Evolutionary conservation across 1,139 yeast genomes (phyloP), one percentile per base, ranked within the genome.

Genomic region (Wickerhamiella infanticola): DNA sequence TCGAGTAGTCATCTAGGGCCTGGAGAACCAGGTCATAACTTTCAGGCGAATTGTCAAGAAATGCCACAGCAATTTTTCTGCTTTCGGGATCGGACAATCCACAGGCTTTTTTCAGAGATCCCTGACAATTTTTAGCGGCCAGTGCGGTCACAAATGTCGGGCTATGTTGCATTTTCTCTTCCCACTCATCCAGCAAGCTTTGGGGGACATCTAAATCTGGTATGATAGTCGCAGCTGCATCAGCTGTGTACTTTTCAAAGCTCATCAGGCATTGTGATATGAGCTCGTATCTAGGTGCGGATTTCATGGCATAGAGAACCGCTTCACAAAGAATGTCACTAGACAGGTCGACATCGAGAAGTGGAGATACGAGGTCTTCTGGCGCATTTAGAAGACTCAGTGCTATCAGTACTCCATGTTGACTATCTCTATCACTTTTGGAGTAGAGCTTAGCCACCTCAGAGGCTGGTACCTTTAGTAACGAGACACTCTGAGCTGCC

Each of bases 1-100:
- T 49, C 2, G 65, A 52, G 48, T 65, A 67, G 48, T 67, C 70
- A 24, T 55, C 54, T 29, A 62, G 51, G 3, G 60, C 60, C 1
- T 42, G 29, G 2, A 53, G 31, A 3, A 61, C 29, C 3, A 51
- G 42, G 1, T 40, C 45, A 13, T 51, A 35, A 9, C 23, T 45
- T 5, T 13, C 23, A 3, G 11, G 7, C 27, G 24, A 4, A 1
- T 35, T 5, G 2, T 26, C 35, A n/a, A 49, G 40, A 3, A 42
- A 25, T 7, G 31, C 11, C 2, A 50, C 45, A 1, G 50, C 55
- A 24, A 43, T 25, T 3, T 48, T 47, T 1, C 55, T 47, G 41
- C 52, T 43, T 18, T 36, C 35, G 0, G 55, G 54, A 25, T 49
- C 46, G 0, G 38, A 36, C 6, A 49, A 18, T 5, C 36, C 23